Percentiles rank a stretch among this genome's conserved stretches.
Conservation (phyloP, 2,329 filamentous ascomycete species). For the Nemania sp. region DNA sequence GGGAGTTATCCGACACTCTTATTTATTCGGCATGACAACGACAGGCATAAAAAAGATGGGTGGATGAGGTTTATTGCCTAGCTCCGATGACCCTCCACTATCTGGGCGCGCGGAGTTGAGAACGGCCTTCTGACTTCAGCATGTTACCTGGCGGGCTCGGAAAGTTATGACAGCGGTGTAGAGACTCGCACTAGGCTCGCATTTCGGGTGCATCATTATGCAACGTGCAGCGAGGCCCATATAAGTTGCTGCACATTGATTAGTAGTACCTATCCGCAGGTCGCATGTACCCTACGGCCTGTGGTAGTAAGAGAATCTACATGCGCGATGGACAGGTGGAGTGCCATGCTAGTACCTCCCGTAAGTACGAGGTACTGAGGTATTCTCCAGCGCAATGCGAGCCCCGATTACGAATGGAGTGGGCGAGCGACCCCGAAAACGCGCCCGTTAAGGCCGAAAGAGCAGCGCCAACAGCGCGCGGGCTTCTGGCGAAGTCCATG, state of each 20-base stretch:
- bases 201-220: conserved; percentile 26
- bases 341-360: not conserved
- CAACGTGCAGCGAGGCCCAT: conserved; percentile 25
- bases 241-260: conserved; percentile 18
- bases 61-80: conserved; percentile 26
- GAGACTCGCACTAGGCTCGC: conserved; percentile 24
- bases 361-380: too few relatives aligned
- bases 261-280: conserved; percentile 7
- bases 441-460: conserved; percentile 38
- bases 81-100: conserved; percentile 37
- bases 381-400: conserved; percentile 22
- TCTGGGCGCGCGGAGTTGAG: conserved; percentile 27
- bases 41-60: conserved; percentile 14
- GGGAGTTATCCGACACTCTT: conserved; percentile 26
- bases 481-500: conserved; percentile 23
- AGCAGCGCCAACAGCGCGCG: not conserved
- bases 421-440: conserved; percentile 27
- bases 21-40: conserved; percentile 13
- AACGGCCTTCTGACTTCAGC: conserved; percentile 39
- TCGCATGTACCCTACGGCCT: not conserved
- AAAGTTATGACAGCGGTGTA: conserved; percentile 22
- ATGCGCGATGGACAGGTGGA: too few relatives aligned
- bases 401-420: conserved; percentile 35
- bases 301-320: too few relatives aligned
- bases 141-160: conserved; percentile 16